phyloP scores from a whole-genome alignment of 2,329 filamentous ascomycete species.

The Ophiostoma ulmi region DNA sequence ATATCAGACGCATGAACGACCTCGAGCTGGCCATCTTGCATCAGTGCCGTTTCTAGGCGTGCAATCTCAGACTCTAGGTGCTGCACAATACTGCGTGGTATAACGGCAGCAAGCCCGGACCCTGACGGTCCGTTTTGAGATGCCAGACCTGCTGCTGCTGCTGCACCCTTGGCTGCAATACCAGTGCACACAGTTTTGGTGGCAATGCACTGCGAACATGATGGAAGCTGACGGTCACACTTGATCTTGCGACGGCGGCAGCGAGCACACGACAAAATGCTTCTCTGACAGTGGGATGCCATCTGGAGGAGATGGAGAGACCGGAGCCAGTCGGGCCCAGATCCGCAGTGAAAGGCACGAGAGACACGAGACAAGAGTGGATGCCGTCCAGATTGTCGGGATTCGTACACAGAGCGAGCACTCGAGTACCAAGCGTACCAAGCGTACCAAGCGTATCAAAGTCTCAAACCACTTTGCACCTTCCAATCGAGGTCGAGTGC shows the following conservation, averaged over 20 bases:
- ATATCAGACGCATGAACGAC: conserved; percentile 26
- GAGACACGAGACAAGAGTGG: neutral
- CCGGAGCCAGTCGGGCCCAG: too few species aligned
- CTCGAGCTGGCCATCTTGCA: conserved; percentile 29
- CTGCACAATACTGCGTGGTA: conserved; percentile 35
- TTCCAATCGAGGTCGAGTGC: neutral
- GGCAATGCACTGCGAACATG: conserved; percentile 32
- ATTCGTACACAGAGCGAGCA: neutral
- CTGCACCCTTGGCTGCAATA: conserved; percentile 29
- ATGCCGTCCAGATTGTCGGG: neutral
- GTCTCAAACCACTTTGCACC: neutral
- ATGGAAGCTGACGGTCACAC: conserved; percentile 29
- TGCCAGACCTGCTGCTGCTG: neutral
- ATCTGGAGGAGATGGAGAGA: neutral
- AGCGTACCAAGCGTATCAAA: neutral
- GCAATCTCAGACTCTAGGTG: conserved; percentile 35
- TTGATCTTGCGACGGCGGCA: conserved; percentile 26
- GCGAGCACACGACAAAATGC: conserved; percentile 27
- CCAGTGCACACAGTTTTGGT: conserved; percentile 31
- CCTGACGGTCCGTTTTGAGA: conserved; percentile 20
- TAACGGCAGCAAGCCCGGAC: neutral
- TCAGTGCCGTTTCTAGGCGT: conserved; percentile 33
- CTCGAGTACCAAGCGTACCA: neutral
- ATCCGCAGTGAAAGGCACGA: neutral
- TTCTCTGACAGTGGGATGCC: conserved; percentile 25